Conservation (phyloP, 805 yeast species). For the Cyberlindnera xylosilytica region DNA sequence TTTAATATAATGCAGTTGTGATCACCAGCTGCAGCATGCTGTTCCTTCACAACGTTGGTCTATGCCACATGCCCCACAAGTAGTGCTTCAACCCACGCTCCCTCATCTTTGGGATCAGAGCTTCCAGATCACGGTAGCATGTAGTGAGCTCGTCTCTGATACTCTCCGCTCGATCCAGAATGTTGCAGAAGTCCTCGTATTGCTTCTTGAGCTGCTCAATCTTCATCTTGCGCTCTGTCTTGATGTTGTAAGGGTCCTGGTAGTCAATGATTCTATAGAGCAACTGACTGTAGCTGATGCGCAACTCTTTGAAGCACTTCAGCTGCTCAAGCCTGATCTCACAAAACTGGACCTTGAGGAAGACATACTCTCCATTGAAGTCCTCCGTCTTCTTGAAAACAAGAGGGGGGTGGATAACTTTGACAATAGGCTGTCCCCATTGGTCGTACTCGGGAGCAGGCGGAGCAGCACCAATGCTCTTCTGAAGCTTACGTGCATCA, state of each 20-base stretch:
- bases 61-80: not conserved
- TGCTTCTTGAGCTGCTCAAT: not conserved
- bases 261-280: not conserved
- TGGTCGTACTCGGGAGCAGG: not conserved
- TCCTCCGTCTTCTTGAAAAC: not conserved
- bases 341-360: not conserved
- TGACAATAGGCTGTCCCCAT: not conserved
- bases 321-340: not conserved
- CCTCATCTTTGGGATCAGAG: not conserved
- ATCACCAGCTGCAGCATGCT: too few relatives aligned
- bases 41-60: not conserved
- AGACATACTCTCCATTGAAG: not conserved
- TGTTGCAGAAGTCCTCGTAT: not conserved
- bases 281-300: not conserved
- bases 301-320: not conserved
- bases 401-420: not conserved
- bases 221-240: not conserved
- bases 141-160: not conserved
- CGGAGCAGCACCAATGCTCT: not conserved
- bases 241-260: not conserved
- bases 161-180: not conserved
- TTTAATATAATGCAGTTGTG: too few relatives aligned
- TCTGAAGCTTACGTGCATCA: not conserved
- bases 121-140: not conserved
- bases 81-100: not conserved